Conservation (phyloP, 129 eudicot genomes). For the Ambrosia trifida region DNA sequence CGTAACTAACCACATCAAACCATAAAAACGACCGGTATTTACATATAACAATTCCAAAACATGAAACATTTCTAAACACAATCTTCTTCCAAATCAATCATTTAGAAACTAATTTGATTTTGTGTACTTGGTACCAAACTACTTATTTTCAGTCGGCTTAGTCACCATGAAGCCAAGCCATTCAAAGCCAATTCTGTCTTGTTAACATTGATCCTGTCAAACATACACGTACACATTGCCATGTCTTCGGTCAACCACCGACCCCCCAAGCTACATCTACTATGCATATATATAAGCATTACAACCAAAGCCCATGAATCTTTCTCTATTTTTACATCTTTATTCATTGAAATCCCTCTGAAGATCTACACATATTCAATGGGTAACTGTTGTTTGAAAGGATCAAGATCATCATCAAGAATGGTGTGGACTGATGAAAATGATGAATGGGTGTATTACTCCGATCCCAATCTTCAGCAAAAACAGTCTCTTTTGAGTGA, state of each 20-base stretch:
- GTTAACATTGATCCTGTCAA: conserved; percentile 23
- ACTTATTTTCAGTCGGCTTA: too few species aligned
- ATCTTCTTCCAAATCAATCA: too few species aligned
- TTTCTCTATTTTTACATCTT: conserved; percentile 4
- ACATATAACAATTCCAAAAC: too few species aligned
- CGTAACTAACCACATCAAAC: too few species aligned
- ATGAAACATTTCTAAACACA: too few species aligned
- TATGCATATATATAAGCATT: conserved; percentile 16
- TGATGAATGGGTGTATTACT: conserved; percentile 29
- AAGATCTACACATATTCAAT: too few species aligned
- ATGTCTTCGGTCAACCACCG: conserved; percentile 34
- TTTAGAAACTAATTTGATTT: too few species aligned
- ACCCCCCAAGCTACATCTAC: too few species aligned
- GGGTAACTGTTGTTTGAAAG: conserved; percentile 49
- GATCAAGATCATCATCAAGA: conserved; percentile 32
- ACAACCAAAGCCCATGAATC: conserved; percentile 6
- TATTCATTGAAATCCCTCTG: too few species aligned
- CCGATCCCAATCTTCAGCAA: conserved; percentile 28
- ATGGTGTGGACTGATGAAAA: conserved; percentile 42
- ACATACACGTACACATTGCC: conserved; percentile 21
- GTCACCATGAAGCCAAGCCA: conserved; percentile 9
- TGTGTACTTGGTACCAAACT: too few species aligned
- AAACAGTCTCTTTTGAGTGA: conserved; percentile 28
- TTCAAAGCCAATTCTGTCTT: conserved; percentile 8
- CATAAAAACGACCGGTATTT: too few species aligned